These are phyloP conservation scores for Neohortaea acidophila DNA, from an alignment of 495 filamentous ascomycete genomes.

Conservation along the genomic window DNA sequence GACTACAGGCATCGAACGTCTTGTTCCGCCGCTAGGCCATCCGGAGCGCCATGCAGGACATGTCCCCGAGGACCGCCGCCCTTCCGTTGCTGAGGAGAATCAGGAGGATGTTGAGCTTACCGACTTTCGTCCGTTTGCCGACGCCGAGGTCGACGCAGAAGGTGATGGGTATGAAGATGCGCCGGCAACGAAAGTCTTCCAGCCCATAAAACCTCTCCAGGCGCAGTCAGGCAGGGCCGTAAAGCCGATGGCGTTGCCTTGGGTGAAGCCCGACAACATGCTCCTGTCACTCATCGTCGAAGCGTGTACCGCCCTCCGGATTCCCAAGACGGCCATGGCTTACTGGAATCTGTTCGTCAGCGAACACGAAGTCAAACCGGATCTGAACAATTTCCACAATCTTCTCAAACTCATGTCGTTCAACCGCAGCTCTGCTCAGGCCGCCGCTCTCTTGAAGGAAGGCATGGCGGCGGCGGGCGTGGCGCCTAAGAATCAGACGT, in stretches of 20 bases:
- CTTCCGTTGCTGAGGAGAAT: not conserved
- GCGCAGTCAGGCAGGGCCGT: not conserved
- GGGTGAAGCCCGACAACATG: constrained; percentile 44
- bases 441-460: constrained; percentile 39
- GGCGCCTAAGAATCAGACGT: constrained; percentile 34
- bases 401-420: constrained; percentile 54
- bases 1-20: constrained; percentile 52
- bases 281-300: constrained; percentile 55
- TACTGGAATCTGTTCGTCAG: constrained; percentile 65
- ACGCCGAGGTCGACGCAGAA: constrained; percentile 13
- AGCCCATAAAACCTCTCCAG: constrained; percentile 14
- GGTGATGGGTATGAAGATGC: constrained; percentile 3
- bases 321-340: constrained; percentile 34
- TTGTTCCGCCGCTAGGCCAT: constrained; percentile 26
- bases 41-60: constrained; percentile 13
- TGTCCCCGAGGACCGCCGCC: constrained; percentile 9
- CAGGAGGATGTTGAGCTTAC: constrained; percentile 1
- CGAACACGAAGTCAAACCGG: constrained; percentile 43
- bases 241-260: constrained; percentile 18
- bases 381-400: constrained; percentile 47
- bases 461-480: constrained; percentile 27
- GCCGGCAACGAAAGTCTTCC: constrained; percentile 12
- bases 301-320: constrained; percentile 39
- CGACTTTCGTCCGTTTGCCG: no score
- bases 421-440: constrained; percentile 41